A percentile compares a stretch with the other conserved stretches of the same genome.
phyloP scores from a whole-genome alignment of 1,139 yeast species.

The Tardiomyces blankii region DNA sequence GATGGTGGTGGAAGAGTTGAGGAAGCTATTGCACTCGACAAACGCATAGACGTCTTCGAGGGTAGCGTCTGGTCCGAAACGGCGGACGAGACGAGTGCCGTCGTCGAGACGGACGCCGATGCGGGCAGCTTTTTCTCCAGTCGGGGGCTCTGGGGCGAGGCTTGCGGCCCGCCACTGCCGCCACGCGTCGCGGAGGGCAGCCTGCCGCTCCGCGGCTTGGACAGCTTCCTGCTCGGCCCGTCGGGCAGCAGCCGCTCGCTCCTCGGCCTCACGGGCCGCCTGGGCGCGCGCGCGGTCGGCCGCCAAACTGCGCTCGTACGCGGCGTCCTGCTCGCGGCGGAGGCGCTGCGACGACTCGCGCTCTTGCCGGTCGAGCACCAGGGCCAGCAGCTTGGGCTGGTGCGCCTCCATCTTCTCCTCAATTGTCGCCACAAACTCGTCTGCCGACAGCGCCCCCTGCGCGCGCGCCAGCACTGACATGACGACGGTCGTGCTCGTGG shows the following conservation, averaged over 20 bases:
- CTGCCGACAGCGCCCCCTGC: constrained; percentile 40
- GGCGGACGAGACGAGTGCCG: constrained; percentile 46
- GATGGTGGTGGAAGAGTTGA: neutral
- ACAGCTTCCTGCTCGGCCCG: neutral
- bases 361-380: constrained; percentile 53
- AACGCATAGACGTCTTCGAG: constrained; percentile 44
- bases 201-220: neutral
- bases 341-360: constrained; percentile 49
- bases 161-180: neutral
- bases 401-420: constrained; percentile 36
- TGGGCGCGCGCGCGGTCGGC: constrained; percentile 41
- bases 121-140: constrained; percentile 7
- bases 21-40: constrained; percentile 30
- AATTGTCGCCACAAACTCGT: constrained; percentile 25
- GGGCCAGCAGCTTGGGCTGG: constrained; percentile 46
- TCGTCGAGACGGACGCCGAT: constrained; percentile 35
- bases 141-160: neutral
- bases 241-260: neutral
- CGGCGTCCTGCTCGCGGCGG: constrained; percentile 65
- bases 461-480: constrained; percentile 54
- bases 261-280: neutral
- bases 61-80: constrained; percentile 31
- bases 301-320: constrained; percentile 59
- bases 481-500: constrained; percentile 24
- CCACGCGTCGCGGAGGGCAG: neutral